These are phyloP conservation scores for Fusarium concolor DNA, from an alignment of 2,329 filamentous ascomycete species.

Conservation along the genomic window DNA sequence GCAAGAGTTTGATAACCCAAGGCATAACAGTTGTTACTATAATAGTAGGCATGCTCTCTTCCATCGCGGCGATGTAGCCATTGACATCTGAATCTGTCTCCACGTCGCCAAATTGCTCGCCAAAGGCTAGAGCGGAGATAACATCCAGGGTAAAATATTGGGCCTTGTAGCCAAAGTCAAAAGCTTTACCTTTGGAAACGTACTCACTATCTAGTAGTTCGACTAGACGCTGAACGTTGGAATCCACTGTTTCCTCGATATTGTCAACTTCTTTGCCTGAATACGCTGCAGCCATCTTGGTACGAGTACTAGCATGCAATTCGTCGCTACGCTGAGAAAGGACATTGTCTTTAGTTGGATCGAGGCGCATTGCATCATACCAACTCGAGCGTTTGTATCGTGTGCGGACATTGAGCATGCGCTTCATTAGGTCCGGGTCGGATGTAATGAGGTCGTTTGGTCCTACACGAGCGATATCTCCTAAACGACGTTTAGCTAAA, in stretches of 20 bases:
- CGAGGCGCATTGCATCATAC: not conserved
- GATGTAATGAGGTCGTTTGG: not conserved
- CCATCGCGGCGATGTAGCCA: not conserved
- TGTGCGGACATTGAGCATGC: not conserved
- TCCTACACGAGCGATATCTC: not conserved
- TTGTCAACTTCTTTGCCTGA: not conserved
- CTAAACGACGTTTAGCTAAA: not conserved
- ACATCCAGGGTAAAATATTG: not conserved
- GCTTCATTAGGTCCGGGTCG: not conserved
- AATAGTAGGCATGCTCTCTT: not conserved
- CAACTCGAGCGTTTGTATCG: not conserved
- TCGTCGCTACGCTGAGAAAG: not conserved
- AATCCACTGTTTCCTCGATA: accelerated
- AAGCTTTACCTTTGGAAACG: not conserved
- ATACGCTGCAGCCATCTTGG: not conserved
- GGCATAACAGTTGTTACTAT: not conserved
- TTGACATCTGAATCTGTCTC: not conserved
- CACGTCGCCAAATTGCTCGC: not conserved
- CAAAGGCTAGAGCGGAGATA: not conserved
- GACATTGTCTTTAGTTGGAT: not conserved
- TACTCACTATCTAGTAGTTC: not conserved
- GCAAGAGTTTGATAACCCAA: not conserved
- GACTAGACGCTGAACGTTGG: accelerated
- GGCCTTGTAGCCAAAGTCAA: not conserved
- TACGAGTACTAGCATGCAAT: not conserved